phyloP scores from a whole-genome alignment of 2,329 filamentous ascomycete genomes.

The Diaporthe australafricana region DNA sequence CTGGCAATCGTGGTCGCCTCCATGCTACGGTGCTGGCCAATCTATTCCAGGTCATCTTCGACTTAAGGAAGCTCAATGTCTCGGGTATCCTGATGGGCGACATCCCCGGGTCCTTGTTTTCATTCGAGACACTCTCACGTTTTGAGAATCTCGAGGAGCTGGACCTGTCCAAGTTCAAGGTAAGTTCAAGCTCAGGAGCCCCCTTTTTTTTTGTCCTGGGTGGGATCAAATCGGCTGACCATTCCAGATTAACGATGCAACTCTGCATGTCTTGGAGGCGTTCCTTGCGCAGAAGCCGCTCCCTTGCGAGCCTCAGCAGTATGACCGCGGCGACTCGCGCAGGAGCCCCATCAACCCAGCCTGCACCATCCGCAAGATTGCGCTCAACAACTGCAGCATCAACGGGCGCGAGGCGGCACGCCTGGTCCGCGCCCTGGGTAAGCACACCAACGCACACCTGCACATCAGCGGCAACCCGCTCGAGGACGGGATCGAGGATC shows the following conservation, averaged over 20 bases:
- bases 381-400: constrained; percentile 64
- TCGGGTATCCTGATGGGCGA: constrained; percentile 62
- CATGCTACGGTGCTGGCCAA: constrained; percentile 59
- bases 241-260: constrained; percentile 60
- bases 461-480: constrained; percentile 64
- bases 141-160: constrained; percentile 64
- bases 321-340: constrained; percentile 28
- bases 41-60: constrained; percentile 56
- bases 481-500: constrained; percentile 62
- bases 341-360: constrained; percentile 39
- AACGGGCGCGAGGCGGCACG: constrained; percentile 61
- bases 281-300: constrained; percentile 50
- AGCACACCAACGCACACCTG: constrained; percentile 59
- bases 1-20: constrained; percentile 63
- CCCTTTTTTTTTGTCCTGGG: neutral
- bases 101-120: constrained; percentile 58
- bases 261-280: constrained; percentile 57
- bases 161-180: constrained; percentile 66
- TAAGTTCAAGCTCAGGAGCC: constrained; percentile 45
- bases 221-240: constrained; percentile 6
- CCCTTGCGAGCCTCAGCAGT: constrained; percentile 15
- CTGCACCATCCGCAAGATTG: constrained; percentile 57
- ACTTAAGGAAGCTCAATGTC: constrained; percentile 62
- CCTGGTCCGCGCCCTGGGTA: constrained; percentile 62
- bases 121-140: constrained; percentile 54